Percentiles rank a stretch among this genome's conserved stretches.
phyloP scores from a whole-genome alignment of 768 basidiomycete species.

The Boletus insuetus region DNA sequence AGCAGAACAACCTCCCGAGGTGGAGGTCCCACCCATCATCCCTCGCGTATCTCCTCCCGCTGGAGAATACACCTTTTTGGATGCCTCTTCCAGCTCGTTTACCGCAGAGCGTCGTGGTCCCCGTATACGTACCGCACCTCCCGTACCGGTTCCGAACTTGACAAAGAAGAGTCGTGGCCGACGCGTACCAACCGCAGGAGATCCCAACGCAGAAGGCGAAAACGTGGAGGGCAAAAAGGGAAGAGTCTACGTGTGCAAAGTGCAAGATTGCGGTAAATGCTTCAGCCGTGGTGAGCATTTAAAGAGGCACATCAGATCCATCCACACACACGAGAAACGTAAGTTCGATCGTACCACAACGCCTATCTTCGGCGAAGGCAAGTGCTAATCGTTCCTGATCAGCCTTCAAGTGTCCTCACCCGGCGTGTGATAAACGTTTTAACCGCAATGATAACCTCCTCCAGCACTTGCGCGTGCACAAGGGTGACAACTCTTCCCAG shows the following conservation, averaged over 20 bases:
- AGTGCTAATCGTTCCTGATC: constrained; percentile 27
- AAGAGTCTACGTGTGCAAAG: constrained; percentile 56
- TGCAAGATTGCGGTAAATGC: constrained; percentile 68
- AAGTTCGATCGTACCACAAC: constrained; percentile 33
- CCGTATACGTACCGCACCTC: constrained; percentile 54
- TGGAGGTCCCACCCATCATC: constrained; percentile 3
- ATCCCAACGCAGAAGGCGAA: constrained; percentile 24
- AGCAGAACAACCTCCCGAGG: constrained; percentile 6
- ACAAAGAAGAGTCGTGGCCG: constrained; percentile 81
- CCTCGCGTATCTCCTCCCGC: constrained; percentile 27
- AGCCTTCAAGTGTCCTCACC: constrained; percentile 74
- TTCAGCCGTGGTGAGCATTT: constrained; percentile 75
- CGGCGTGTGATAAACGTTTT: constrained; percentile 68
- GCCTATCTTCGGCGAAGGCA: constrained; percentile 12
- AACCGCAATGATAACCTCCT: constrained; percentile 79
- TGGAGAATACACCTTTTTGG: constrained; percentile 35
- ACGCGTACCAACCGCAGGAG: constrained; percentile 58
- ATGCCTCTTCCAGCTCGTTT: constrained; percentile 35
- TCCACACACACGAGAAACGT: constrained; percentile 80
- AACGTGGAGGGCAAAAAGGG: constrained; percentile 30
- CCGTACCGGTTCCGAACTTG: constrained; percentile 71
- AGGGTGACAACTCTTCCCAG: constrained; percentile 36
- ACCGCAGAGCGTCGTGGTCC: constrained; percentile 43
- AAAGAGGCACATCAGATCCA: constrained; percentile 71
- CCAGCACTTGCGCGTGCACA: constrained; percentile 75